A percentile compares a stretch with the other conserved stretches of the same genome.
Evolutionary conservation across 2,329 filamentous ascomycete species (phyloP).

Genomic region (Aspergillus ochraceus): DNA sequence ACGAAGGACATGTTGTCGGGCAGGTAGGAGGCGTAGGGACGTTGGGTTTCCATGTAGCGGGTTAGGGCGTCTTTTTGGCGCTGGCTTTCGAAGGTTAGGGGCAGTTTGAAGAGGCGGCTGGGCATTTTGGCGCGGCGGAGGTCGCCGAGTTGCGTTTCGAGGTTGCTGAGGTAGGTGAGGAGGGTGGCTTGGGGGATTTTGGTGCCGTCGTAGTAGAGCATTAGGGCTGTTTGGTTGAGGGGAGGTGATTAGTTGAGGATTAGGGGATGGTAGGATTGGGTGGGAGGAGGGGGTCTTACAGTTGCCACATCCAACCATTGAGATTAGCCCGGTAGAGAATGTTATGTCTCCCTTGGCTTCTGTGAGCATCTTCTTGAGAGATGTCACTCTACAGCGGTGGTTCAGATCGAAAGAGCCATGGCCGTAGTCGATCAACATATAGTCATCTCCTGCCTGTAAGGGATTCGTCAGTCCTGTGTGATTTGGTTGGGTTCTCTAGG

Average conservation of each 20-base stretch:
- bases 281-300: slow-evolving; percentile 20
- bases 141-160: slow-evolving; percentile 43
- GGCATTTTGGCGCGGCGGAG: slow-evolving; percentile 43
- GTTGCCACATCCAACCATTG: slow-evolving; percentile 53
- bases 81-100: slow-evolving; percentile 44
- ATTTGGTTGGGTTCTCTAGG: not conserved
- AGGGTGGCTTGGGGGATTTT: slow-evolving; percentile 40
- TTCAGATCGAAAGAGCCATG: slow-evolving; percentile 58
- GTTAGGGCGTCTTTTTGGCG: slow-evolving; percentile 53
- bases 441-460: slow-evolving; percentile 50
- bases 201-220: slow-evolving; percentile 48
- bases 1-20: slow-evolving; percentile 62
- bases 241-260: not conserved
- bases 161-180: slow-evolving; percentile 34
- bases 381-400: slow-evolving; percentile 56
- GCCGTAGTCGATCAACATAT: slow-evolving; percentile 60
- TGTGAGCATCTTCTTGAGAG: slow-evolving; percentile 51
- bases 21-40: slow-evolving; percentile 61
- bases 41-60: slow-evolving; percentile 62
- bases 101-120: slow-evolving; percentile 47
- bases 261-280: not conserved
- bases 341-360: slow-evolving; percentile 34
- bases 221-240: slow-evolving; percentile 32
- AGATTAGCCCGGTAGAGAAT: slow-evolving; percentile 46
- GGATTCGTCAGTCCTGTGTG: slow-evolving; percentile 18